phyloP scores from a whole-genome alignment of 495 filamentous ascomycete species.

The Thermothielavioides terrestris region DNA sequence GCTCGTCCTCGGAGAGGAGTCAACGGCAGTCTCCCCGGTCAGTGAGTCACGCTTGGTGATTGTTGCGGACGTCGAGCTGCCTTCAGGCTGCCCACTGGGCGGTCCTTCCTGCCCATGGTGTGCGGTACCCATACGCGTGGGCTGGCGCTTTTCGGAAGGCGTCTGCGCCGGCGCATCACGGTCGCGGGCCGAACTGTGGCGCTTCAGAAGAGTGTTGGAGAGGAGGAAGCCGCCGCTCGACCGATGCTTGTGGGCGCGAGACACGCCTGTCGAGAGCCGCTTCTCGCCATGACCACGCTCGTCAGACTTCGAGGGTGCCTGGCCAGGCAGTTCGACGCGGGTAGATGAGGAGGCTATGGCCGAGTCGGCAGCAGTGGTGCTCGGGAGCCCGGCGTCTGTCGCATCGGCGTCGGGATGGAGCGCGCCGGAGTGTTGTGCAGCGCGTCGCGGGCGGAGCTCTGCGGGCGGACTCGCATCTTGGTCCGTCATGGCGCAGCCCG shows the following conservation, averaged over 20 bases:
- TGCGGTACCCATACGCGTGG: conserved; percentile 3
- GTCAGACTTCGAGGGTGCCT: conserved; percentile 14
- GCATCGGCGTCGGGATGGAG: conserved; percentile 18
- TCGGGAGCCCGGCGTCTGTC: conserved; percentile 15
- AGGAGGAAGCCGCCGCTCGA: conserved; percentile 41
- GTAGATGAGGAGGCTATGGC: conserved; percentile 13
- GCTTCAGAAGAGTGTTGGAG: conserved; percentile 25
- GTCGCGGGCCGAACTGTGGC: not conserved
- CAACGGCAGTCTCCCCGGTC: conserved; percentile 15
- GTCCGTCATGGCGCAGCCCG: conserved; percentile 20
- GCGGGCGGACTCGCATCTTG: conserved; percentile 19
- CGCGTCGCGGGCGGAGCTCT: conserved; percentile 16
- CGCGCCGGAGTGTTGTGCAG: conserved; percentile 11
- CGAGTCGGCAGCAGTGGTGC: conserved; percentile 12
- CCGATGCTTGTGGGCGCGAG: conserved; percentile 33
- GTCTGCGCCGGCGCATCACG: not conserved
- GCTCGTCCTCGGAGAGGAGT: conserved; percentile 14
- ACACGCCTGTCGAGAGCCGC: conserved; percentile 19
- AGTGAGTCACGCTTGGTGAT: conserved; percentile 14
- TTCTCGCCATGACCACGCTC: conserved; percentile 14
- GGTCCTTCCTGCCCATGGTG: conserved; percentile 7
- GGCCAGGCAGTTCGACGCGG: conserved; percentile 13
- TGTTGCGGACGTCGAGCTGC: conserved; percentile 6
- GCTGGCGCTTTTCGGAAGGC: conserved; percentile 10
- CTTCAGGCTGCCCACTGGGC: not conserved